Base-by-base conservation (phyloP, 2,329 filamentous ascomycete genomes). In the Colletotrichum simmondsii region DNA sequence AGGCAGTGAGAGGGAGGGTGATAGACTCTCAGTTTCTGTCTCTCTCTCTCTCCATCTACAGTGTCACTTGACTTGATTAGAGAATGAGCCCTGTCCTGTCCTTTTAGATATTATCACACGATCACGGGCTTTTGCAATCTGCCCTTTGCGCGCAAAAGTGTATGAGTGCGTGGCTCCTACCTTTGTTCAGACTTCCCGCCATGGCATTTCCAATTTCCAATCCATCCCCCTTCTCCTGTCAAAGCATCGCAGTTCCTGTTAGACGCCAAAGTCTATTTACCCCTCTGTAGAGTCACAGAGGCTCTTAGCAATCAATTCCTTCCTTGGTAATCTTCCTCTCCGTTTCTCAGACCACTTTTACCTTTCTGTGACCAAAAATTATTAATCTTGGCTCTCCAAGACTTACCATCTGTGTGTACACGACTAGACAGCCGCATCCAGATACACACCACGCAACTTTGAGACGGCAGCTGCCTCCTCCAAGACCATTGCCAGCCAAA, bases 391-490 rank as follows among this genome's bases (percentile, higher is more conserved):
- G 68, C 62, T n/a, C 16, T 22, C 26, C 62, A 60, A 24, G 30
- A 46, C 24, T 24, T 10, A 12, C 42, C 22, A 53, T 65, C 53
- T 16, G 16, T 24, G 53, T 12, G 56, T 53, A 52, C 19, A 19
- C 37, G 37, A 42, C 37, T 16, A 7, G 37, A 19, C 16, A 42
- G 14, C 37, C 37, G 37, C 37, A 42, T 42, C 14, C 37, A 42
- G 37, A 16, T 42, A 16, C 14, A 65, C n/a, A 30, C 49, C 32
- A 60, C n/a, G 35, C 32, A 56, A 49, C 19, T n/a, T 69, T 52
- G 59, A 69, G 65, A 72, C 60, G 60, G 54, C 46, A 62, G 59
- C n/a, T 26, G 16, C 19, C 19, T 52, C 10, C 26, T 22, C 49
- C n/a, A 63, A 63, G 28, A 28, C n/a, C 7, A 19, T 37, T 58